Conservation (phyloP, 352 stramenopile species). For the Phytophthora vignae region DNA sequence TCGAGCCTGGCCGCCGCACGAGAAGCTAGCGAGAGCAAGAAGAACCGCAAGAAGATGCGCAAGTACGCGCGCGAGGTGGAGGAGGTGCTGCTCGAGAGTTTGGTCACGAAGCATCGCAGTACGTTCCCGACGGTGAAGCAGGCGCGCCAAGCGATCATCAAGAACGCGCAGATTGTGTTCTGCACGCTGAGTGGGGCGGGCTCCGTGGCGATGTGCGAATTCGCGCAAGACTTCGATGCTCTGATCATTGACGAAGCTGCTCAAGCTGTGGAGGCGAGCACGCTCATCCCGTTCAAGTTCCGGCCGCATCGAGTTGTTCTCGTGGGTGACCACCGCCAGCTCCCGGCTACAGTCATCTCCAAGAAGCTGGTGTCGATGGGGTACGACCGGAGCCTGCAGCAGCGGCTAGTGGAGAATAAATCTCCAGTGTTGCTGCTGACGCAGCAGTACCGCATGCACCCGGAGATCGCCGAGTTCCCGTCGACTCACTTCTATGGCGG, state of each 20-base stretch:
- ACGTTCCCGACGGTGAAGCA: conserved; percentile 64
- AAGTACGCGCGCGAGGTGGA: conserved; percentile 81
- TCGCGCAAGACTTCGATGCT: conserved; percentile 95
- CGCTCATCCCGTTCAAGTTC: conserved; percentile 97
- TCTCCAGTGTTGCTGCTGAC: conserved; percentile 90
- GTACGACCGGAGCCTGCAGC: conserved; percentile 96
- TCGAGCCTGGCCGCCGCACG: conserved; percentile 31
- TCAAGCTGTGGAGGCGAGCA: conserved; percentile 96
- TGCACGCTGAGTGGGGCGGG: conserved; percentile 86
- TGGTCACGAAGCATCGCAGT: conserved; percentile 69
- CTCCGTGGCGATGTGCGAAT: conserved; percentile 82
- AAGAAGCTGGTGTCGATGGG: conserved; percentile 82
- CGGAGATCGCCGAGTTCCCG: conserved; percentile 95
- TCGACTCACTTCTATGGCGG: conserved; percentile 95
- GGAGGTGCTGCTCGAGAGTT: conserved; percentile 71
- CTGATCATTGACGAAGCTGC: conserved; percentile 98
- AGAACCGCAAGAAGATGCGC: conserved; percentile 71
- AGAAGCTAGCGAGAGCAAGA: conserved; percentile 44
- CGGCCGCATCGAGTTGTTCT: conserved; percentile 83
- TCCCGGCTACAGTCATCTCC: conserved; percentile 98
- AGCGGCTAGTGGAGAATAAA: conserved; percentile 92
- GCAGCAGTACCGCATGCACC: conserved; percentile 99
- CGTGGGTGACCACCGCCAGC: conserved; percentile 97
- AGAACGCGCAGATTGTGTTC: conserved; percentile 85
- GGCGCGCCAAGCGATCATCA: conserved; percentile 71